These are phyloP conservation scores for Phytophthora tentaculata DNA, from an alignment of 352 stramenopile genomes.

Conservation along the genomic window DNA sequence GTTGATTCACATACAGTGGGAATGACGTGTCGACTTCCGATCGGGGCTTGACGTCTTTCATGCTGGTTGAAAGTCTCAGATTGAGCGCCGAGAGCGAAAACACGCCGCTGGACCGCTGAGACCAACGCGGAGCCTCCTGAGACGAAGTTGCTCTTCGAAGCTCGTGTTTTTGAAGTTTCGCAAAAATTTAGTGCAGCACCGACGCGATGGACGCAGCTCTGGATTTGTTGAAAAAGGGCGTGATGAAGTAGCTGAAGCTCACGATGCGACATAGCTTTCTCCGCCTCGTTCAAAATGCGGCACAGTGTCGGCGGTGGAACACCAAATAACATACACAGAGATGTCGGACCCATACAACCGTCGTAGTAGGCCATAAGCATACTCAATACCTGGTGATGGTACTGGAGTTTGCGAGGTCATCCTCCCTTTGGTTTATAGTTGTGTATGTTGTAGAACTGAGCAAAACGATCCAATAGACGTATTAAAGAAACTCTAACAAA, in stretches of 20 bases:
- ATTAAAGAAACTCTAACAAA: too few species aligned
- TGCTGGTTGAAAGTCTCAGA: background rate
- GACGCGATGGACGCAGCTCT: conserved; percentile 65
- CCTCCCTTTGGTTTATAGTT: too few species aligned
- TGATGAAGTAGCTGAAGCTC: conserved; percentile 71
- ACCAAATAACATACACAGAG: too few species aligned
- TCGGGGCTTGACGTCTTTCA: background rate
- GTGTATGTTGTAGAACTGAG: too few species aligned
- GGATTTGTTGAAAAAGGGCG: conserved; percentile 78
- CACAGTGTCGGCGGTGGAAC: too few species aligned
- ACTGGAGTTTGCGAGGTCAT: too few species aligned
- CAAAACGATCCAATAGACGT: too few species aligned
- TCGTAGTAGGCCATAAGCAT: too few species aligned
- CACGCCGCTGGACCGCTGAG: background rate
- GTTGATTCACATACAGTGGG: background rate
- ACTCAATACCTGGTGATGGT: too few species aligned
- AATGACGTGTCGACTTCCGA: conserved; percentile 3
- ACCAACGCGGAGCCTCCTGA: background rate
- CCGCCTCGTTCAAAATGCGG: too few species aligned
- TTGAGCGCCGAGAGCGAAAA: conserved; percentile 5
- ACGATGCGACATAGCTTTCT: too few species aligned
- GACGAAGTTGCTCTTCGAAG: background rate
- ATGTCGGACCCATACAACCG: too few species aligned
- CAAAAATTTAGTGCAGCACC: conserved; percentile 46
- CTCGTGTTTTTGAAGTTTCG: conserved; percentile 9